phyloP scores from a whole-genome alignment of 306 rosid genomes.

The Sicyos edulis region DNA sequence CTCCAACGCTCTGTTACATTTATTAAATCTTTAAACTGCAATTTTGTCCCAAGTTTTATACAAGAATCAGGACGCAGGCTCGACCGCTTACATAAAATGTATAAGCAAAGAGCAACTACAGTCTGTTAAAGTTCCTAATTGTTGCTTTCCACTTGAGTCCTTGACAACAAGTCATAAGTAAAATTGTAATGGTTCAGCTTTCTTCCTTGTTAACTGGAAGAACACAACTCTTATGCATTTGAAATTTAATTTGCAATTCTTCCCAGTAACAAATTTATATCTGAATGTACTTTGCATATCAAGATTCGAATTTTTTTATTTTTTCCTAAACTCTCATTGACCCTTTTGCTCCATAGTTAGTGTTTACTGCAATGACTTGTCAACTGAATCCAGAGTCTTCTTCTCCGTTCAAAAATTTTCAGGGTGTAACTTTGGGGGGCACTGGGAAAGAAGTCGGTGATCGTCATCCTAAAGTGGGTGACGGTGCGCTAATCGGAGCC shows the following conservation, averaged over 20 bases:
- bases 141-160: not conserved
- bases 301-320: not conserved
- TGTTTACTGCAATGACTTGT: not conserved
- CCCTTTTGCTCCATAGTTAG: not conserved
- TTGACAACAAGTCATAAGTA: not conserved
- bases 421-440: constrained; percentile 95
- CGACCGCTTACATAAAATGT: not conserved
- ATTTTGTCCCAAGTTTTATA: not conserved
- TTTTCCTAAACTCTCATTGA: not conserved
- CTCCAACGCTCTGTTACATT: not conserved
- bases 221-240: not conserved
- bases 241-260: not conserved
- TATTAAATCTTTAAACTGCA: not conserved
- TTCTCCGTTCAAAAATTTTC: constrained; percentile 23
- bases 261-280: not conserved
- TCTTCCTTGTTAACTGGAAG: not conserved
- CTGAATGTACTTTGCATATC: not conserved
- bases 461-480: constrained; percentile 92
- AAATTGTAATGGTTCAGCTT: not conserved
- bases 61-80: not conserved
- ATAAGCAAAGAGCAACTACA: not conserved
- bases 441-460: constrained; percentile 76
- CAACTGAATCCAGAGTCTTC: not conserved
- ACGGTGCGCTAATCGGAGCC: constrained; percentile 84
- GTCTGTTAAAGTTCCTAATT: not conserved